Evolutionary conservation across 2,329 filamentous ascomycete genomes (phyloP).

Genomic region (Penicillium sclerotiorum): DNA sequence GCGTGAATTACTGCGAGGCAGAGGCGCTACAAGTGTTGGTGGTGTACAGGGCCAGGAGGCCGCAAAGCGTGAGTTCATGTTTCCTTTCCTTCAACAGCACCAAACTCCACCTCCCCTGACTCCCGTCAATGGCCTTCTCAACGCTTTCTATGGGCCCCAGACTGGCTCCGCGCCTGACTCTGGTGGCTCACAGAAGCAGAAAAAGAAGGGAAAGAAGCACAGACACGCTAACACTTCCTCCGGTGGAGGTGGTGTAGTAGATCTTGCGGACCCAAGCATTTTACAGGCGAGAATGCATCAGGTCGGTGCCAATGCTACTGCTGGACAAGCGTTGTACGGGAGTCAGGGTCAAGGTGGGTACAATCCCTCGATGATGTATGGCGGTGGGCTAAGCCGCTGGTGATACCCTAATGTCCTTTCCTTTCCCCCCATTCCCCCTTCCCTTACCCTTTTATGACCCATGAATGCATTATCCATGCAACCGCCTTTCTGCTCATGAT

Average conservation of each 20-base stretch:
- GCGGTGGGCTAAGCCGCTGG: slow-evolving; percentile 70
- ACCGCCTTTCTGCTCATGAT: slow-evolving; percentile 17
- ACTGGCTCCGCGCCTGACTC: slow-evolving; percentile 86
- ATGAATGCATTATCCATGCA: slow-evolving; percentile 22
- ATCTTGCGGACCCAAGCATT: slow-evolving; percentile 99
- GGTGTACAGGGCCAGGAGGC: slow-evolving; percentile 76
- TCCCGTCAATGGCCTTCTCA: slow-evolving; percentile 87
- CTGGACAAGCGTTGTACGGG: slow-evolving; percentile 86
- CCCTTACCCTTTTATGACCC: slow-evolving; percentile 16
- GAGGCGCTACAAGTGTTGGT: slow-evolving; percentile 60
- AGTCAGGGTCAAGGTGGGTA: slow-evolving; percentile 92
- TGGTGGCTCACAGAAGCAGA: slow-evolving; percentile 82
- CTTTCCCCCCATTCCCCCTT: slow-evolving; percentile 10
- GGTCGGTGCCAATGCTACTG: slow-evolving; percentile 70
- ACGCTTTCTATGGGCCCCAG: slow-evolving; percentile 86
- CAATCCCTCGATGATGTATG: slow-evolving; percentile 79
- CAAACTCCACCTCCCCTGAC: slow-evolving; percentile 86
- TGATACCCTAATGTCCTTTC: slow-evolving; percentile 42
- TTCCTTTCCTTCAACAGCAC: slow-evolving; percentile 88
- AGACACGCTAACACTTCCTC: slow-evolving; percentile 99
- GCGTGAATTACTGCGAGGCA: slow-evolving; percentile 77
- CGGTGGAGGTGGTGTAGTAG: slow-evolving; percentile 98
- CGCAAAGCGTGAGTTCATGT: slow-evolving; percentile 98
- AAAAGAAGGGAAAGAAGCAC: slow-evolving; percentile 99
- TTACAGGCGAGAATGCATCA: slow-evolving; percentile 97